phyloP scores from a whole-genome alignment of 148 eudicot species.

The Rheum nobile region DNA sequence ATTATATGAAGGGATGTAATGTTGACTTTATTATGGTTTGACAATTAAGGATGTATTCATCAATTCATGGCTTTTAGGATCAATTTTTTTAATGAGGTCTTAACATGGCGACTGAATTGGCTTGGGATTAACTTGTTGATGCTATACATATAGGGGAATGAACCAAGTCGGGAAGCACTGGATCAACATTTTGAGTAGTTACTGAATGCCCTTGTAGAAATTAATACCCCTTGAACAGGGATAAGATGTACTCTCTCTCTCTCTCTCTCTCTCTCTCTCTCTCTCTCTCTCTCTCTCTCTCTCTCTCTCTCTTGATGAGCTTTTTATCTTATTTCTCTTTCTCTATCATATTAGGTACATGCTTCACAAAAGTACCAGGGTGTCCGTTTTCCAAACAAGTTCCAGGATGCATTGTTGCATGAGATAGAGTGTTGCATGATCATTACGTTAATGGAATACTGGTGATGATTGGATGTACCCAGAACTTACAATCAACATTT shows the following conservation, averaged over 20 bases:
- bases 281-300: no score
- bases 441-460: constrained; percentile 32
- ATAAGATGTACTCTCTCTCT: constrained; percentile 25
- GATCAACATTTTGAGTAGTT: constrained; percentile 75
- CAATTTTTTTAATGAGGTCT: no score
- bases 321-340: neutral
- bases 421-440: constrained; percentile 71
- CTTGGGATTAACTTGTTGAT: no score
- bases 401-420: constrained; percentile 47
- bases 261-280: neutral
- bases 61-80: no score
- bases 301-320: constrained; percentile 1
- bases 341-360: constrained; percentile 22
- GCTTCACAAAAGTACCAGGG: constrained; percentile 21
- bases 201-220: constrained; percentile 60
- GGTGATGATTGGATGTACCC: no score
- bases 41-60: no score
- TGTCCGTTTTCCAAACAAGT: constrained; percentile 58
- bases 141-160: no score
- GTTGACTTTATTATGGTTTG: no score
- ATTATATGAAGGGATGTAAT: no score
- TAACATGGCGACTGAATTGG: no score
- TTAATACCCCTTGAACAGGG: constrained; percentile 20
- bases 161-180: no score
- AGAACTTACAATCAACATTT: no score